Base-by-base conservation (phyloP, 352 stramenopile species). In the Thalassiosira livingstoniorum region DNA sequence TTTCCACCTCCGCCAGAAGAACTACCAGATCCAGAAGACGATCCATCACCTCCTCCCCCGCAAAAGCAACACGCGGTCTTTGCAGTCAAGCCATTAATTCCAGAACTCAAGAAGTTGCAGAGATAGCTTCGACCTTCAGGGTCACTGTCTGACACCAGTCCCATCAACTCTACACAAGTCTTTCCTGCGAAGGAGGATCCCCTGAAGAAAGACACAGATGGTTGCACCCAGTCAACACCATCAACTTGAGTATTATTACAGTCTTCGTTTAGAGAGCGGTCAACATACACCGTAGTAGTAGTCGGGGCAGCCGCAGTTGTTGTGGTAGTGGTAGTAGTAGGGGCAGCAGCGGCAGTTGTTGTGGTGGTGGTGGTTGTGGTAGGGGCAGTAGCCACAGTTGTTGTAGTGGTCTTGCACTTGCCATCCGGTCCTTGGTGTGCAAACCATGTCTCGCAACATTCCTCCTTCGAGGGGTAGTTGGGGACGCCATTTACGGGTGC, bases 31-130 rank as follows among this genome's bases (percentile, higher is more conserved):
- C 39, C 39, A 47, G 39, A 47, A 7, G 39, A 15, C 39, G 39
- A 47, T 18, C 39, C 57, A 23, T 27, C 45, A 45, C 31, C 32
- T 3, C 57, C 57, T 65, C 57, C 57, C 45, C 57, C 57, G 21
- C 37, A 23, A 65, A 65, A 45, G 57, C 57, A 4, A 65, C 27
- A 45, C 27, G 29, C 29, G 15, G 7, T 15, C 15, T 47, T 7
- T 18, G 15, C 15, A 47, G 7, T 47, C 39, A 15, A 15, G 15
- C 7, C 7, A 47, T 47, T 47, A 7, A 47, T 15, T 7, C 15
- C 39, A 18, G 7, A 15, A 15, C 39, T 47, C 7, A 47, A 47
- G 15, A 47, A 47, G 15, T 7, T 15, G 39, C 39, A 47, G 15
- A 47, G 7, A 7, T 47, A 7, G 7, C 15, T 7, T 7, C 39